Percentiles rank a stretch among this genome's conserved stretches.
Conservation (phyloP, 2,329 filamentous ascomycete genomes). For the Pseudogymnoascus sp. region DNA sequence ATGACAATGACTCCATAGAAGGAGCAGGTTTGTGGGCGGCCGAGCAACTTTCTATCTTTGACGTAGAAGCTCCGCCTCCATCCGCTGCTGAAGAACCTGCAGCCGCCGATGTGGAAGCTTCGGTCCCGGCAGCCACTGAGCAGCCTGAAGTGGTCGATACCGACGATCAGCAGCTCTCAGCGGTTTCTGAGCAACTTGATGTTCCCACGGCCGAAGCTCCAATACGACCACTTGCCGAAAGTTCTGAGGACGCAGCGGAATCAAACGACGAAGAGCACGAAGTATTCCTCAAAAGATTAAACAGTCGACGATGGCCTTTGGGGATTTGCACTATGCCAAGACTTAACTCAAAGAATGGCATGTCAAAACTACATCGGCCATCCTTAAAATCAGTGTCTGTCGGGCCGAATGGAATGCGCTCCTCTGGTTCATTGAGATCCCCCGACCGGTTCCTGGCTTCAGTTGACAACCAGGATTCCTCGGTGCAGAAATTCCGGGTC, state of each 20-base stretch:
- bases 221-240: not conserved
- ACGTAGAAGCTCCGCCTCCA: not conserved
- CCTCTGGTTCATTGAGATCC: conserved; percentile 19
- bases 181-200: not conserved
- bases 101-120: not conserved
- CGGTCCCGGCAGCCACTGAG: not conserved
- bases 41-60: not conserved
- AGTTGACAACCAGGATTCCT: conserved; percentile 25
- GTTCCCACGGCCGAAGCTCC: not conserved
- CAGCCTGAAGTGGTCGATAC: not conserved
- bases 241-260: not conserved
- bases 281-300: not conserved
- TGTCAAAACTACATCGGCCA: conserved; percentile 16
- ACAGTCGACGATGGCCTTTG: not conserved
- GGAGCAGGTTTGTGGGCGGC: not conserved
- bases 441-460: conserved; percentile 50
- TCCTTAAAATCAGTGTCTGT: conserved; percentile 16
- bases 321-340: conserved; percentile 7
- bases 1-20: not conserved
- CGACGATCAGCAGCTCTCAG: not conserved
- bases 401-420: conserved; percentile 14
- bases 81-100: not conserved
- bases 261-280: not conserved
- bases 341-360: conserved; percentile 11
- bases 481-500: conserved; percentile 41